Percentiles rank a stretch among this genome's conserved stretches.
Evolutionary conservation across 805 yeast genomes (phyloP).

Genomic region (Cyberlindnera euphorbiae): DNA sequence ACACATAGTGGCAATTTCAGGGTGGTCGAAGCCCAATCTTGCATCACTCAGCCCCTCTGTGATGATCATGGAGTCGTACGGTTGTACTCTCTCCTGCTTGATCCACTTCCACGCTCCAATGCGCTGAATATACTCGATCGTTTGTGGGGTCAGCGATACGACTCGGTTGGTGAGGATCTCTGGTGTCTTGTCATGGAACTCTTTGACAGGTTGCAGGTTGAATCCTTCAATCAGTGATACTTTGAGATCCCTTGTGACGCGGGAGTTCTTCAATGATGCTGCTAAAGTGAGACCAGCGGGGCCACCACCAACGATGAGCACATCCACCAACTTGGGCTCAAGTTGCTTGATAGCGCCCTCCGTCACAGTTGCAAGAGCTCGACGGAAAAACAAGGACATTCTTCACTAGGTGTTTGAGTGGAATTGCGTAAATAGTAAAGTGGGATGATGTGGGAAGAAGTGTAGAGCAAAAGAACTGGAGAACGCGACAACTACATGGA

Average conservation of each 20-base stretch:
- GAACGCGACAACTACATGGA: too few species aligned
- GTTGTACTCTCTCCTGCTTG: constrained; percentile 63
- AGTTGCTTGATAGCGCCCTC: constrained; percentile 2
- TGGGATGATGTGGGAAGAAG: too few species aligned
- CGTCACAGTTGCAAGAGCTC: constrained; percentile 20
- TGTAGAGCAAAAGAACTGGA: too few species aligned
- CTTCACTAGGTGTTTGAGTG: too few species aligned
- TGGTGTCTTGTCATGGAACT: constrained; percentile 35
- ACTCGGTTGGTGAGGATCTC: constrained; percentile 70
- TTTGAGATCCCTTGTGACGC: constrained; percentile 51
- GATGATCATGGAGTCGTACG: constrained; percentile 77
- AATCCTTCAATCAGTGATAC: constrained; percentile 74
- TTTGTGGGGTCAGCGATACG: constrained; percentile 79
- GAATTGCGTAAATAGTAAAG: too few species aligned
- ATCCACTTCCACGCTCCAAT: constrained; percentile 78
- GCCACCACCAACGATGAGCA: constrained; percentile 92
- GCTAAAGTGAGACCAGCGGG: constrained; percentile 92
- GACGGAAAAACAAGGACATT: constrained; percentile 21
- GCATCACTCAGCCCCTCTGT: constrained; percentile 80
- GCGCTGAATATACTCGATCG: constrained; percentile 57
- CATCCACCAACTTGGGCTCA: constrained; percentile 42
- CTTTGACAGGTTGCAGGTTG: constrained; percentile 46
- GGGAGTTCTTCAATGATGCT: constrained; percentile 70
- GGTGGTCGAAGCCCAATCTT: constrained; percentile 64
- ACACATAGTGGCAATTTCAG: constrained; percentile 74